These are phyloP conservation scores for Fagus sylvatica DNA, from an alignment of 306 rosid species.

Conservation along the genomic window DNA sequence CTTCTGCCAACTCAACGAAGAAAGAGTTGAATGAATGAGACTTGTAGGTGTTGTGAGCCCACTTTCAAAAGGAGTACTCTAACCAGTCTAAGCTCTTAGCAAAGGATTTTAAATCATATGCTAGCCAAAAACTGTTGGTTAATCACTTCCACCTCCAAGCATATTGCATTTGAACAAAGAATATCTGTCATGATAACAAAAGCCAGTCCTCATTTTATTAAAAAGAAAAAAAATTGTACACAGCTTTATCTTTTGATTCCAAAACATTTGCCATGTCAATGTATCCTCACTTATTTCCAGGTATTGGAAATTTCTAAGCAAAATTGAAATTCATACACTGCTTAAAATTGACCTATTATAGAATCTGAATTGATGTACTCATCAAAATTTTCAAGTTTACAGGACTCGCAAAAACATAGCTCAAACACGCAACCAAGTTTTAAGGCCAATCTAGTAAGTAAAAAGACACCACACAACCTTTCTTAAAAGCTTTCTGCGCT, in stretches of 20 bases:
- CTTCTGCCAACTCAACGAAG: no score
- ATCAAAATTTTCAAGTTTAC: constrained; percentile 18
- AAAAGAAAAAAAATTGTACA: not conserved
- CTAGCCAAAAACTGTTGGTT: not conserved
- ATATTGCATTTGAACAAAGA: not conserved
- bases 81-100: not conserved
- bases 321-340: not conserved
- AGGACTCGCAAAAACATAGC: constrained; percentile 7
- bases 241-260: not conserved
- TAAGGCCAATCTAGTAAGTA: not conserved
- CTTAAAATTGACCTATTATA: not conserved
- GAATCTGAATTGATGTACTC: not conserved
- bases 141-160: not conserved
- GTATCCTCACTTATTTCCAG: not conserved
- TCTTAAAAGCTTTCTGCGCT: not conserved
- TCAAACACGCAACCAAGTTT: not conserved
- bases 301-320: not conserved
- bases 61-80: no score
- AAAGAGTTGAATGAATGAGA: no score
- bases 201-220: not conserved
- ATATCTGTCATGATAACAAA: not conserved
- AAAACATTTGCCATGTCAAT: not conserved
- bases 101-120: not conserved
- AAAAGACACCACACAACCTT: not conserved
- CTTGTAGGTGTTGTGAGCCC: no score